Evolutionary conservation across 495 filamentous ascomycete genomes (phyloP).

Genomic region (Talaromyces borbonicus): DNA sequence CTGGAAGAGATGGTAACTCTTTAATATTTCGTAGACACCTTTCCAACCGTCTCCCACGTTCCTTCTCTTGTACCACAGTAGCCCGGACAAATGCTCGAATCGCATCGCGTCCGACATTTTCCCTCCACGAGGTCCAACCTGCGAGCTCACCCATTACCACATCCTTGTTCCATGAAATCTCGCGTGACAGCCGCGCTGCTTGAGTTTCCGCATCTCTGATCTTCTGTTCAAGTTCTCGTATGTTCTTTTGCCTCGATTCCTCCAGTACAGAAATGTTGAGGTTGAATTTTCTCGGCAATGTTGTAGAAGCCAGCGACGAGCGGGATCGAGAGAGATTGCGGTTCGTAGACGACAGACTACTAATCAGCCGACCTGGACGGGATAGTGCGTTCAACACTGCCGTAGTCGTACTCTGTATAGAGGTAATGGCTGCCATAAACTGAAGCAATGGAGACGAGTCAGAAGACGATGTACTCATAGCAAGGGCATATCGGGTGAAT

Average conservation of each 20-base stretch:
- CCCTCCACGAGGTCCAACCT: slow-evolving; percentile 85
- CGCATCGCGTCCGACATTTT: slow-evolving; percentile 61
- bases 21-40: slow-evolving; percentile 41
- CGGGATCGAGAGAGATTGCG: slow-evolving; percentile 65
- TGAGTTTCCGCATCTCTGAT: slow-evolving; percentile 55
- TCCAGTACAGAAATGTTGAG: slow-evolving; percentile 55
- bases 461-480: slow-evolving; percentile 56
- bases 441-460: slow-evolving; percentile 56
- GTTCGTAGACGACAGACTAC: slow-evolving; percentile 52
- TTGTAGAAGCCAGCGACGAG: slow-evolving; percentile 49
- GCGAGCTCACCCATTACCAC: slow-evolving; percentile 86
- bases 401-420: slow-evolving; percentile 65
- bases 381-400: slow-evolving; percentile 74
- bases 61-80: slow-evolving; percentile 68
- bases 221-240: slow-evolving; percentile 69
- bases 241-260: slow-evolving; percentile 71
- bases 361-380: slow-evolving; percentile 70
- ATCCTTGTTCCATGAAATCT: slow-evolving; percentile 85
- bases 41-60: slow-evolving; percentile 70
- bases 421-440: slow-evolving; percentile 65
- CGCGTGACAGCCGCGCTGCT: slow-evolving; percentile 54
- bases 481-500: slow-evolving; percentile 59
- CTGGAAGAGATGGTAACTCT: slow-evolving; percentile 9
- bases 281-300: slow-evolving; percentile 41
- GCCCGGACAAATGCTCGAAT: slow-evolving; percentile 66